phyloP scores from a whole-genome alignment of 495 filamentous ascomycete genomes.

The Pyronema omphalodes region DNA sequence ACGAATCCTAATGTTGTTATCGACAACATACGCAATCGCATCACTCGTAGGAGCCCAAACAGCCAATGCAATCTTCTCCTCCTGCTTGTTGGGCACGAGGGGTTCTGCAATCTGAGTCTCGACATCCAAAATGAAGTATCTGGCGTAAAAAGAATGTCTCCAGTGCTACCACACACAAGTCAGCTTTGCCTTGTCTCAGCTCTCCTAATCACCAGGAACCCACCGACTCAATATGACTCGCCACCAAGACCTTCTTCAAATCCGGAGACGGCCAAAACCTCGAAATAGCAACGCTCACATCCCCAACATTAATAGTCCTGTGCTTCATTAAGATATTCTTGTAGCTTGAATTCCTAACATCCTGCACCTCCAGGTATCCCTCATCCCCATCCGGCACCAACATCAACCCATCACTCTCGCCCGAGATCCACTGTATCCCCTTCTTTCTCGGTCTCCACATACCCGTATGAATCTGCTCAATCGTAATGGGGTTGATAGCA shows the following conservation, averaged over 20 bases:
- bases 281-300: slow-evolving; percentile 32
- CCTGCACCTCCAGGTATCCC: slow-evolving; percentile 23
- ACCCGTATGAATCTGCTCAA: slow-evolving; percentile 61
- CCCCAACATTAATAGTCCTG: slow-evolving; percentile 38
- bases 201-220: not conserved
- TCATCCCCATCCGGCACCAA: slow-evolving; percentile 25
- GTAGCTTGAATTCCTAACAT: slow-evolving; percentile 30
- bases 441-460: slow-evolving; percentile 51
- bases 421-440: slow-evolving; percentile 72
- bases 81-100: slow-evolving; percentile 47
- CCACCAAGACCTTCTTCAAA: slow-evolving; percentile 63
- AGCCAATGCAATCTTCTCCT: slow-evolving; percentile 63
- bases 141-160: slow-evolving; percentile 69
- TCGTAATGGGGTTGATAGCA: slow-evolving; percentile 32
- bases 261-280: slow-evolving; percentile 62
- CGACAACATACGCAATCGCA: slow-evolving; percentile 62
- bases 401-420: slow-evolving; percentile 81
- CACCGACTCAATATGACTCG: slow-evolving; percentile 37
- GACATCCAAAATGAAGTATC: slow-evolving; percentile 91
- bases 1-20: slow-evolving; percentile 78
- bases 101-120: slow-evolving; percentile 59
- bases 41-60: slow-evolving; percentile 79
- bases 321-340: slow-evolving; percentile 52
- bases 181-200: no score
- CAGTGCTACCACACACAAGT: slow-evolving; percentile 41